Evolutionary conservation across 257 asterid genomes (phyloP), one percentile per base, ranked within the genome.

Genomic region (Knoxia roxburghii): DNA sequence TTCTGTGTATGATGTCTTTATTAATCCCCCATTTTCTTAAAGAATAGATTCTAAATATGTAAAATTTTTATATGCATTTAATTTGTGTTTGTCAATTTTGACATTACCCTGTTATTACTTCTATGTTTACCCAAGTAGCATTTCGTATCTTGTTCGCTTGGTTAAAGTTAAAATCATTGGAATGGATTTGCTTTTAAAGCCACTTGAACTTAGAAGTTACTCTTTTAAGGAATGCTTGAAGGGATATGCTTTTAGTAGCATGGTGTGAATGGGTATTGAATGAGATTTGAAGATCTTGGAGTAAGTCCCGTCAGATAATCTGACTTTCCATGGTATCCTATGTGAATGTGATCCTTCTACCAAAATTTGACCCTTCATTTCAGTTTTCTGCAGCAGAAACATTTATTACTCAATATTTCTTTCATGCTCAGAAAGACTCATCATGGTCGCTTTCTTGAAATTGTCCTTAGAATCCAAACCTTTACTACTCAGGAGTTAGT

Each of bases 401-500:
- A 2, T 68, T 61, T 27, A 27, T 27, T 23, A 11, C 27, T 65
- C 15, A 20, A 30, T 67, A 39, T 76, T 49, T 57, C 33, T 69
- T 65, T 55, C 20, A 64, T 39, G 68, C 40, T 70, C 57, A 21
- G 69, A 53, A 49, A 6, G 61, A 12, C 32, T 70, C 72, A 41
- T 56, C 15, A 63, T n/a, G n/a, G 20, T 45, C 55, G 48, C 53
- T 74, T 60, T 57, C 26, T 68, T 52, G 72, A 29, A 75, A 54
- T 30, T 63, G 72, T 68, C 69, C 67, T 27, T 40, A 24, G 69
- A 73, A 69, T 65, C 66, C 33, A 0, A 9, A 17, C 68, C 68
- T 12, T 17, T 29, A 30, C 37, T 20, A 20, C 54, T 13, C 0
- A 0, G 56, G 69, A 70, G 68, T 56, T 56, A 72, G 70, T 67